A percentile compares a stretch with the other conserved stretches of the same genome.
These are phyloP conservation scores for Annona squamosa DNA, from an alignment of 164 flowering plant species.

Conservation along the genomic window DNA sequence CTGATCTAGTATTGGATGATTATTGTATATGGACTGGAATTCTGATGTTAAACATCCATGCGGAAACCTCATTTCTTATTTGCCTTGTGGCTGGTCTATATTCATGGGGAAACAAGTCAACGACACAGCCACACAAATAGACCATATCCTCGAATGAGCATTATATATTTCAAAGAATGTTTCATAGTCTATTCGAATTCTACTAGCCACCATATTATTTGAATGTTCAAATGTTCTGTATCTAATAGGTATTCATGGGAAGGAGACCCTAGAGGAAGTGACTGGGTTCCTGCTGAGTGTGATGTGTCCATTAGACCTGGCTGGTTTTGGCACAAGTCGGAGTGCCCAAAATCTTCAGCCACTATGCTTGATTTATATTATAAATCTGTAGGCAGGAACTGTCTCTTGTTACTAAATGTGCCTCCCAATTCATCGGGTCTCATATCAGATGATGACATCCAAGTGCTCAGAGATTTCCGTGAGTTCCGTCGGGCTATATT, in stretches of 20 bases:
- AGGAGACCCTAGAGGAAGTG: slow-evolving; percentile 75
- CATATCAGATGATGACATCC: slow-evolving; percentile 73
- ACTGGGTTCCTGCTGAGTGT: slow-evolving; percentile 97
- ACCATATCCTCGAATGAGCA: background rate
- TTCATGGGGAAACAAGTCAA: too few relatives aligned
- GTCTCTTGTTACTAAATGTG: slow-evolving; percentile 73
- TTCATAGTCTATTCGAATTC: background rate
- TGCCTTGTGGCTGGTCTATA: too few relatives aligned
- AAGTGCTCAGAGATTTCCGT: slow-evolving; percentile 63
- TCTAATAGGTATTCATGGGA: slow-evolving; percentile 44
- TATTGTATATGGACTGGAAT: too few relatives aligned
- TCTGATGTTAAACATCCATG: too few relatives aligned
- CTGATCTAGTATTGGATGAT: too few relatives aligned
- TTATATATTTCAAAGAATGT: background rate
- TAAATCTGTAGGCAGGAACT: slow-evolving; percentile 82
- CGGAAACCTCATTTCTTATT: too few relatives aligned
- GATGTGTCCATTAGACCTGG: slow-evolving; percentile 97
- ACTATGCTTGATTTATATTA: slow-evolving; percentile 83
- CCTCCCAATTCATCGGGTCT: slow-evolving; percentile 96
- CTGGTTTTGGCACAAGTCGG: slow-evolving; percentile 95
- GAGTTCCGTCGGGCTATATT: slow-evolving; percentile 57
- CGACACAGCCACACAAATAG: background rate
- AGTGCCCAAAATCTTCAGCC: slow-evolving; percentile 72
- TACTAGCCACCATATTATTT: background rate
- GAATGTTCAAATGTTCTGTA: background rate